Evolutionary conservation across 345 rosid species (phyloP).

Genomic region (Aethionema arabicum): DNA sequence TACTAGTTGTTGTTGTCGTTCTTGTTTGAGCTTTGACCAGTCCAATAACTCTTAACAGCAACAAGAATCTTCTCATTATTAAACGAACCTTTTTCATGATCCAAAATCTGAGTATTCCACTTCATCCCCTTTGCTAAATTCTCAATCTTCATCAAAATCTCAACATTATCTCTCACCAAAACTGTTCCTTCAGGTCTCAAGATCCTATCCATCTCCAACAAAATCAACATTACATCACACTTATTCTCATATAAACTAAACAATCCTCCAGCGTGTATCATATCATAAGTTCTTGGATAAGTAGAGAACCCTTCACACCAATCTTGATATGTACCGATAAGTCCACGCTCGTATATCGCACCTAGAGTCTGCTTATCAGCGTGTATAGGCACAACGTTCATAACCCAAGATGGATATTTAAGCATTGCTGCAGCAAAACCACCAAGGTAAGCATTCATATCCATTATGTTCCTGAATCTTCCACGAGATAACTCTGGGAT

Average conservation of each 20-base stretch:
- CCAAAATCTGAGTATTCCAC: conserved; percentile 77
- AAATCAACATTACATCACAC: conserved; percentile 73
- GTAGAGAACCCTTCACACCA: conserved; percentile 99
- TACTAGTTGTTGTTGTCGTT: conserved; percentile 27
- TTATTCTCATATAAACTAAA: conserved; percentile 81
- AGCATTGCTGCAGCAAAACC: conserved; percentile 80
- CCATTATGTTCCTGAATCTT: conserved; percentile 83
- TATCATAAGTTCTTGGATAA: conserved; percentile 95
- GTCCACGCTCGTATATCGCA: conserved; percentile 74
- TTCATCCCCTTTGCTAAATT: conserved; percentile 76
- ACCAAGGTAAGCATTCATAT: conserved; percentile 92
- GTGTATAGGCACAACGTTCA: conserved; percentile 82
- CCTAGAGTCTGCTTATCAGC: conserved; percentile 80
- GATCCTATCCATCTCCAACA: conserved; percentile 96
- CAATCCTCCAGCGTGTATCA: conserved; percentile 80
- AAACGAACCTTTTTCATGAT: conserved; percentile 93
- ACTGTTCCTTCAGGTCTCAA: conserved; percentile 96
- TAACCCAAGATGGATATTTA: conserved; percentile 82
- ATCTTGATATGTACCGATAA: conserved; percentile 84
- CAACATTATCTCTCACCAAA: conserved; percentile 88
- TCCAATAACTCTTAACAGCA: conserved; percentile 89
- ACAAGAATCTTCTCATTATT: conserved; percentile 92
- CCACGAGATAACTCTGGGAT: conserved; percentile 57
- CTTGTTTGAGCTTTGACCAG: conserved; percentile 51
- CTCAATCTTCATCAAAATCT: conserved; percentile 69